Base-by-base conservation (phyloP, 768 basidiomycete species). In the Naganishia friedmannii region DNA sequence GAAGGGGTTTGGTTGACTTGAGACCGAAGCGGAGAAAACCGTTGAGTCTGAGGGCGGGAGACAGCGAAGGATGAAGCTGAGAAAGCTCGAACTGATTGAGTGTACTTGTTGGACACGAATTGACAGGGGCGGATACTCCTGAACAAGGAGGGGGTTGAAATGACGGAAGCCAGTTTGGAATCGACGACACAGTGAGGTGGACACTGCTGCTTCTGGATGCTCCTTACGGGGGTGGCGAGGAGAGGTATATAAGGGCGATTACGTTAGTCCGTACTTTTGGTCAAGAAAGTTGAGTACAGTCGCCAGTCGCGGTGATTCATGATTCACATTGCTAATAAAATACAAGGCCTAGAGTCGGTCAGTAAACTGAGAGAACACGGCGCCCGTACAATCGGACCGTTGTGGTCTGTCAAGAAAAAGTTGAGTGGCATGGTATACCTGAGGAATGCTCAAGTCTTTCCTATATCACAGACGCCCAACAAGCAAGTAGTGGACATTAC, bases 141-240 rank as follows among this genome's bases (percentile, higher is more conserved):
- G 19, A 53, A 34, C 17, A 66, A 23, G 23, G 46, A 19, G 65
- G 34, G 21, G 17, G 32, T 51, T 21, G 65, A 28, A 10, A 19
- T 28, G 12, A 66, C 19, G 53, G 65, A 66, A 66, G 65, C 65
- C 65, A 66, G 65, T 23, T 66, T 66, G 65, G 26, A 42, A 65
- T 28, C n/a, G 28, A 66, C 42, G 28, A 29, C 15, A 48, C 48
- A 23, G 29, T 26, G 26, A 29, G 28, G 48, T 29, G 34, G 37
- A 45, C 55, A 31, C 34, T 31, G 55, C 29, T n/a, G 42, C 21
- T 21, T 5, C 3, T 51, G 37, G 5, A 39, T 66, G 65, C 21
- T 66, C 2, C 31, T 37, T 34, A 5, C 29, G 5, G 7, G 10
- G 31, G 55, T 56, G 55, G 26, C 31, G 55, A 29, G 5, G 23